These are phyloP conservation scores for Amauroascus niger DNA, from an alignment of 2,329 filamentous ascomycete species.

Conservation along the genomic window DNA sequence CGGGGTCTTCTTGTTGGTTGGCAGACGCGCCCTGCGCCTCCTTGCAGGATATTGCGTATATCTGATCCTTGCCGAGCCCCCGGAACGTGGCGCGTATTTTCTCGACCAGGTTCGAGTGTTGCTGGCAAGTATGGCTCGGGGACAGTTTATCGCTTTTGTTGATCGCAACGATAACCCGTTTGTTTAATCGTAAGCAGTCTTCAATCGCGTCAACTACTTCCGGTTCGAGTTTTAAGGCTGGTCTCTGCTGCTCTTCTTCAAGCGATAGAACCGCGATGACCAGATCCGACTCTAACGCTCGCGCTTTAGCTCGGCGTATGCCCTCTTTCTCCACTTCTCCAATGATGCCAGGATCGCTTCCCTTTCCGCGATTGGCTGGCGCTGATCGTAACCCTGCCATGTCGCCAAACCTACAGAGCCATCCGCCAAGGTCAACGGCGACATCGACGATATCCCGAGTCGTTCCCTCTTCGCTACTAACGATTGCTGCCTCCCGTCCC, in stretches of 20 bases:
- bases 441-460: slow-evolving; percentile 92
- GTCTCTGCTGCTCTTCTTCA: slow-evolving; percentile 40
- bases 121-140: slow-evolving; percentile 9
- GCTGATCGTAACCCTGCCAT: slow-evolving; percentile 72
- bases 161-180: slow-evolving; percentile 49
- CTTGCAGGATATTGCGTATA: slow-evolving; percentile 64
- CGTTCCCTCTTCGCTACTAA: slow-evolving; percentile 84
- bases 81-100: slow-evolving; percentile 15
- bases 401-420: slow-evolving; percentile 87
- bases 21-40: slow-evolving; percentile 37
- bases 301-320: slow-evolving; percentile 72
- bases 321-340: slow-evolving; percentile 79
- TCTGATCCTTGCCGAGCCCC: slow-evolving; percentile 28
- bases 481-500: slow-evolving; percentile 87
- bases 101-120: slow-evolving; percentile 7
- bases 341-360: slow-evolving; percentile 34
- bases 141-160: slow-evolving; percentile 51
- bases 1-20: slow-evolving; percentile 42
- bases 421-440: slow-evolving; percentile 78
- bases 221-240: slow-evolving; percentile 35
- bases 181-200: slow-evolving; percentile 41
- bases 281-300: slow-evolving; percentile 74
- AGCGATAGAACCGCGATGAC: slow-evolving; percentile 72
- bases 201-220: slow-evolving; percentile 48
- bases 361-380: slow-evolving; percentile 14